Evolutionary conservation across 192 early-diverging fungal genomes (phyloP), one percentile per base, ranked within the genome.

Genomic region (Gryganskiella cystojenkinii): DNA sequence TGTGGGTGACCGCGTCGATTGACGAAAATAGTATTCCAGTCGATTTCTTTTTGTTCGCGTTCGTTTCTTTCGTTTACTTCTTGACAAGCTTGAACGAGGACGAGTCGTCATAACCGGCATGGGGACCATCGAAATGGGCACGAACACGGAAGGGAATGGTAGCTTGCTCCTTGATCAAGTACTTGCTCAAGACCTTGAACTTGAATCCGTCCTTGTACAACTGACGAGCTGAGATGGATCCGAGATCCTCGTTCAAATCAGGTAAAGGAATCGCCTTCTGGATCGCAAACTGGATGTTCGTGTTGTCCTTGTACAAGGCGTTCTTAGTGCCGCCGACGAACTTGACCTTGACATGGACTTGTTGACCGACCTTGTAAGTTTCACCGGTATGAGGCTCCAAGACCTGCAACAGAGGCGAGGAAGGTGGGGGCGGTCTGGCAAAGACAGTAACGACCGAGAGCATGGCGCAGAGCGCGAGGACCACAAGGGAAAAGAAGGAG

Each of bases 211-310:
- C 33, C 0, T 50, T 40, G 9, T 35, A 35, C 6, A 76, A 53
- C 1, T 20, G 27, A 3, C 53, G 40, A 17, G 65, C 64, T 3
- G 9, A 14, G 28, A 67, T 28, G 0, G 24, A 30, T 24, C 42
- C 58, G 42, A 76, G 22, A 0, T 19, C 2, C 5, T 17, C 65
- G 30, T 76, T 76, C 28, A 76, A 46, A 0, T 35, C 17, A 24
- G 72, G 72, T 20, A 33, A 25, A 37, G 44, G 52, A 43, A 76
- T 63, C 24, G 28, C 1, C 54, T 67, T 76, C 35, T 76, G 72
- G 35, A 76, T 35, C 11, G 10, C 9, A 15, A 76, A 25, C 4
- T 42, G 37, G n/a, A 76, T 44, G 3, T 30, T 11, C 25, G 64
- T 53, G 60, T 76, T 67, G 13, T 9, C 22, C 20, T 57, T 52